Base-by-base conservation (phyloP, 1,139 yeast species). In the Nakaseomyces delphensis region DNA sequence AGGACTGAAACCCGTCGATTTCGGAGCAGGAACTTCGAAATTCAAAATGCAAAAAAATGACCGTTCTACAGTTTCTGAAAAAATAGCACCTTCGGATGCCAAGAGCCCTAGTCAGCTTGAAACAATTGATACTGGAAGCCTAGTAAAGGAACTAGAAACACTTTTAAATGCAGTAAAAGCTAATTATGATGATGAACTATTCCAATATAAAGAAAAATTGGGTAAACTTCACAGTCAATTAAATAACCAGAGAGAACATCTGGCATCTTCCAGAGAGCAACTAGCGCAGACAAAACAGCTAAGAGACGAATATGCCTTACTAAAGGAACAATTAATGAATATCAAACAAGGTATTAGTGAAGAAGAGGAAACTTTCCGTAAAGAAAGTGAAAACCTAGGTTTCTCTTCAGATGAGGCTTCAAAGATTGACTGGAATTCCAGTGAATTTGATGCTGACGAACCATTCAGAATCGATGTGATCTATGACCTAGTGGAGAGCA, bases 1-100 rank as follows among this genome's bases (percentile, higher is more conserved):
- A 6, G 96, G 96, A 0, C 71, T 87, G 27, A 76, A 84, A 47
- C 95, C 98, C 2, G 66, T 72, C 13, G 97, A 91, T 65, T 91
- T 84, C 62, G 96, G 95, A 41, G 63, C 61, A 28, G 56, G 56
- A 35, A 50, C 54, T 14, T 46, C 54, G 28, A 49, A 49, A 41
- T 39, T 52, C 30, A 39, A 21, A 36, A 24, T 7, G 14, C 29
- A 24, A n/a, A 37, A 20, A 7, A 13, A 15, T 19, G 37, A 25
- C 10, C 15, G 4, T 19, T 13, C 31, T 13, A 23, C 13, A 4
- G 11, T 8, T 14, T 13, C 29, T 19, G 35, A 18, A 8, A 20
- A 16, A 8, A 8, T 18, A n/a, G 14, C 16, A 9, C 24, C 29
- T 30, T 25, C 15, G 13, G 30, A 25, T 21, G 20, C 19, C 9